Conservation (phyloP, 1,284 basidiomycete genomes). For the Cystobasidium sp. region DNA sequence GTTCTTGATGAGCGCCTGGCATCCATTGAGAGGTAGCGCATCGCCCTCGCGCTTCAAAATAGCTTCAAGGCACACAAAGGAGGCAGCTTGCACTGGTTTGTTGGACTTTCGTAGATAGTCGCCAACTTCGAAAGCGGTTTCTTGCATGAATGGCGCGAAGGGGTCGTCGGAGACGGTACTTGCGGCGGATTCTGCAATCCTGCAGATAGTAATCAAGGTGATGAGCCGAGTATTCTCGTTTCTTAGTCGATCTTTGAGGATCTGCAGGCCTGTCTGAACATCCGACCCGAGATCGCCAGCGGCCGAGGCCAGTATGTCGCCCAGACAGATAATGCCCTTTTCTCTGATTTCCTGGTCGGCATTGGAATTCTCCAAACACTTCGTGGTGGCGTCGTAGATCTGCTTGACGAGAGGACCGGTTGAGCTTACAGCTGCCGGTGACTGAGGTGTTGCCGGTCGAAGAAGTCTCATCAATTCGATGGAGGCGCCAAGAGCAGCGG, state of each 20-base stretch:
- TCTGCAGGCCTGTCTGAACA: slow-evolving; percentile 61
- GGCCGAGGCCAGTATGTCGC: slow-evolving; percentile 82
- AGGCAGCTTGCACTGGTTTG: slow-evolving; percentile 74
- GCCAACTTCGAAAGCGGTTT: slow-evolving; percentile 73
- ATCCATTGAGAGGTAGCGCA: slow-evolving; percentile 67
- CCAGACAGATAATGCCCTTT: slow-evolving; percentile 79
- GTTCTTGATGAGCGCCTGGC: slow-evolving; percentile 69
- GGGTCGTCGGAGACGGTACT: slow-evolving; percentile 57
- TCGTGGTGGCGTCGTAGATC: slow-evolving; percentile 75
- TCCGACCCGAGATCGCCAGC: slow-evolving; percentile 65
- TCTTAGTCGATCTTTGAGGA: slow-evolving; percentile 76
- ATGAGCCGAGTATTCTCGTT: slow-evolving; percentile 62
- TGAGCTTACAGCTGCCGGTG: slow-evolving; percentile 65
- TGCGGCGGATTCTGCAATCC: slow-evolving; percentile 58
- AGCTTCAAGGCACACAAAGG: slow-evolving; percentile 77
- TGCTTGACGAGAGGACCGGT: slow-evolving; percentile 66
- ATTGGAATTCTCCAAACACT: slow-evolving; percentile 74
- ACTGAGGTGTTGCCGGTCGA: slow-evolving; percentile 56
- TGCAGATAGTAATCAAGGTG: slow-evolving; percentile 60
- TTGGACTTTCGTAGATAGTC: slow-evolving; percentile 78
- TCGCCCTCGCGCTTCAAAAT: slow-evolving; percentile 73
- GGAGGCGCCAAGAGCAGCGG: slow-evolving; percentile 72
- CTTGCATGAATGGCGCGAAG: slow-evolving; percentile 78
- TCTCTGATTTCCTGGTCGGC: slow-evolving; percentile 89
- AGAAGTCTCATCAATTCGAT: slow-evolving; percentile 59